Evolutionary conservation across 768 basidiomycete genomes (phyloP).

Genomic region (Lepiota brunneoincarnata): DNA sequence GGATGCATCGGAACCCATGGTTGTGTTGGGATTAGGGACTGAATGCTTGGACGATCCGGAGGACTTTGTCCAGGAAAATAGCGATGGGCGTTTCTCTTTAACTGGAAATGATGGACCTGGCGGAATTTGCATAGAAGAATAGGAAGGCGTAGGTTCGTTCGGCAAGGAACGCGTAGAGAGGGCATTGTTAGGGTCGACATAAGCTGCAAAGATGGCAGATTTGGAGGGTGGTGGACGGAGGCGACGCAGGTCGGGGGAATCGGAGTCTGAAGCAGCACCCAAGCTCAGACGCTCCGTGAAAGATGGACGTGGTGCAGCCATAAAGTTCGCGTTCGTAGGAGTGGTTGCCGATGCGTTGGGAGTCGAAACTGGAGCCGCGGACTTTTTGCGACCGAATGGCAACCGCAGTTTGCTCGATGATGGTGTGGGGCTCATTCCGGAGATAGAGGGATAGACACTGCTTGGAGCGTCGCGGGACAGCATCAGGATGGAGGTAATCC

Average conservation of each 20-base stretch:
- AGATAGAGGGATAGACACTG: conserved; percentile 21
- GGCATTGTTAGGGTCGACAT: conserved; percentile 48
- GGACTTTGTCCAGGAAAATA: conserved; percentile 32
- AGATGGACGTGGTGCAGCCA: conserved; percentile 30
- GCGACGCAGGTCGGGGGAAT: conserved; percentile 36
- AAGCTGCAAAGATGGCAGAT: conserved; percentile 60
- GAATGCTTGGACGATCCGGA: conserved; percentile 29
- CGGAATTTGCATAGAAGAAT: conserved; percentile 22
- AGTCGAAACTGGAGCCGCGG: conserved; percentile 18
- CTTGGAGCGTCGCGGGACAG: conserved; percentile 17
- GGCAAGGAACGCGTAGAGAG: conserved; percentile 69
- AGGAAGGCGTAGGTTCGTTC: conserved; percentile 29
- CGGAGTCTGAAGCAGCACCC: conserved; percentile 41
- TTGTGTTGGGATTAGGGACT: conserved; percentile 17
- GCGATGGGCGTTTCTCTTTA: conserved; percentile 24
- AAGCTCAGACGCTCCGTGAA: conserved; percentile 31
- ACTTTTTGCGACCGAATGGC: conserved; percentile 38
- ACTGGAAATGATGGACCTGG: conserved; percentile 30
- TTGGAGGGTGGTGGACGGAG: conserved; percentile 59
- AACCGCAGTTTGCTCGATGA: conserved; percentile 32
- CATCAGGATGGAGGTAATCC: conserved; percentile 21
- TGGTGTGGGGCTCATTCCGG: conserved; percentile 19
- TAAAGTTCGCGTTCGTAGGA: conserved; percentile 9
- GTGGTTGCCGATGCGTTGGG: conserved; percentile 4
- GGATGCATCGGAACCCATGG: conserved; percentile 19